Evolutionary conservation across 225 moss, liverwort and hornwort species (phyloP).

Genomic region (Thuidium tamariscinum): DNA sequence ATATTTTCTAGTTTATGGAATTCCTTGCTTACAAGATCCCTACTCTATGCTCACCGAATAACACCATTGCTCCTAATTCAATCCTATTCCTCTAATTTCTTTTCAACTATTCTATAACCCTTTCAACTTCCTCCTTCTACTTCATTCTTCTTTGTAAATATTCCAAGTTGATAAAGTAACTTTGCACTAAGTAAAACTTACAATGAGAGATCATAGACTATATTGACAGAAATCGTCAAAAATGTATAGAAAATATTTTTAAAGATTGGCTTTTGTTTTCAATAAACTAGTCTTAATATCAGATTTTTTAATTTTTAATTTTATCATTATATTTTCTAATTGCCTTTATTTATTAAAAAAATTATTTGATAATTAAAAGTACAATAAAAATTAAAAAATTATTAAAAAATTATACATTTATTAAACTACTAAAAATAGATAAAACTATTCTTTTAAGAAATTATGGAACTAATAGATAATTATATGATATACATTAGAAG

Average conservation of each 20-base stretch:
- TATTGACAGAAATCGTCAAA: not conserved
- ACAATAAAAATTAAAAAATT: accelerated
- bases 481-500: not conserved
- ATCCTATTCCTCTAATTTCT: no score
- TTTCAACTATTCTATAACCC: no score
- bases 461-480: not conserved
- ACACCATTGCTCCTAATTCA: no score
- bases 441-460: not conserved
- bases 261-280: not conserved
- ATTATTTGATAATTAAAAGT: not conserved
- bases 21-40: no score
- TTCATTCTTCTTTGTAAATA: no score
- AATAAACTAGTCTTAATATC: not conserved
- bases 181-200: no score
- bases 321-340: not conserved
- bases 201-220: no score
- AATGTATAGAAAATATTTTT: not conserved
- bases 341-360: accelerated
- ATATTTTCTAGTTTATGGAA: no score
- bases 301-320: not conserved
- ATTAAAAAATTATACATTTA: not conserved
- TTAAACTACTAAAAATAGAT: not conserved
- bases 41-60: no score
- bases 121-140: no score
- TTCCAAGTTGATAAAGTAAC: no score